Base-by-base conservation (phyloP, 208 protist genomes). In the Leishmania tropica region DNA sequence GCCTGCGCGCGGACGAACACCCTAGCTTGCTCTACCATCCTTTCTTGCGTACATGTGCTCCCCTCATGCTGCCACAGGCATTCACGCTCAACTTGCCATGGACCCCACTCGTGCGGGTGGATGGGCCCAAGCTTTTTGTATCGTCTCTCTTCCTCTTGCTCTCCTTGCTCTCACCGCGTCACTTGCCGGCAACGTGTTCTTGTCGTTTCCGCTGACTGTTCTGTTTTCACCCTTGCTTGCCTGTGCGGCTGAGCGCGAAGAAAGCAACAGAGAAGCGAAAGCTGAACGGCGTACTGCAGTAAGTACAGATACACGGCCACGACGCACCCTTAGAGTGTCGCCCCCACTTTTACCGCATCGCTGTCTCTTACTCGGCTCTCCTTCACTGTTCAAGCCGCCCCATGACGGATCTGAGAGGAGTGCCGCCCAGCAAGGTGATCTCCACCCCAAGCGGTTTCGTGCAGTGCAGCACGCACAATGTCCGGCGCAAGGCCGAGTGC, bases 391-490 rank as follows among this genome's bases (percentile, higher is more conserved):
- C 35, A 17, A 17, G 48, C 15, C 1, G 19, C 75, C 28, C 0
- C 77, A 81, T 85, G 78, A 70, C 74, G 8, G 78, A 78, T 37
- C 31, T 67, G 24, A 35, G 28, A 4, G 37, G 45, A 35, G 42
- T 47, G 71, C 47, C 42, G 11, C n/a, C 60, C 0, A 68, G 77
- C 37, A 81, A 42, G 67, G 53, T 2, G 15, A 64, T 81, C 37
- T 56, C 76, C 45, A 53, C 84, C 21, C 42, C 75, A 35, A 64
- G 76, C 75, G 88, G 88, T 15, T 89, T 92, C 78, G 91, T 93
- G 47, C 77, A 82, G 42, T 96, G 93, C 77, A 79, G 76, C 53
- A 47, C 79, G 78, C 93, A 96, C 83, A 83, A 87, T 65, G 80
- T 79, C 35, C 88, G 85, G 2, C 91, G 93, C 58, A 85, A 88